Conservation (phyloP, 2,329 filamentous ascomycete genomes). For the Nigrospora oryzae region DNA sequence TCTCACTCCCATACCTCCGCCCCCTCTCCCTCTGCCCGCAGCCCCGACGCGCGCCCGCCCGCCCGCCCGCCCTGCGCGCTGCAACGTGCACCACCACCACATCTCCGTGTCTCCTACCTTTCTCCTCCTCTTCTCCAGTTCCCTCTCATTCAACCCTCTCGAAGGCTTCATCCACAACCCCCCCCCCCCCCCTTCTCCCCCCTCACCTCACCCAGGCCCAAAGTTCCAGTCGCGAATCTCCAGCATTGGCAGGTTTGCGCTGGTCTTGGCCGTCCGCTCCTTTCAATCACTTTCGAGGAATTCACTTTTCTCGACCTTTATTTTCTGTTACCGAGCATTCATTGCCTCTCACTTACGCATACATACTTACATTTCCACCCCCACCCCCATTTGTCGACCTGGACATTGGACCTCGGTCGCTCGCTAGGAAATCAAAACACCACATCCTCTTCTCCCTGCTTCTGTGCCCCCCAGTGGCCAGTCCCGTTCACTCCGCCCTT, state of each 20-base stretch:
- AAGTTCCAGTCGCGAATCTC: slow-evolving; percentile 44
- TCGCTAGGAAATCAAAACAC: neutral
- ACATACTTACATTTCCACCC: too few species aligned
- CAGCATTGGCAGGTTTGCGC: slow-evolving; percentile 31
- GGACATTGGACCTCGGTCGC: slow-evolving; percentile 1
- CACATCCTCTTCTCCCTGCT: neutral
- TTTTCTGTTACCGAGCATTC: slow-evolving; percentile 14
- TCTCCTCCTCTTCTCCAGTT: neutral
- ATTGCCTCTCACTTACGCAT: slow-evolving; percentile 8
- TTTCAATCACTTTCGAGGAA: slow-evolving; percentile 23
- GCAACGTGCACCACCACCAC: too few species aligned
- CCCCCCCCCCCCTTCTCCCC: neutral
- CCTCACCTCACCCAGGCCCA: slow-evolving; percentile 33
- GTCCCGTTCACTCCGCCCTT: too few species aligned
- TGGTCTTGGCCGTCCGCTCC: slow-evolving; percentile 56
- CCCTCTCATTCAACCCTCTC: neutral
- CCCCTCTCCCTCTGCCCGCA: too few species aligned
- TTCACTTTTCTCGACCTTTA: slow-evolving; percentile 14
- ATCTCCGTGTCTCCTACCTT: too few species aligned
- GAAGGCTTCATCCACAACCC: too few species aligned
- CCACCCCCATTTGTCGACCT: too few species aligned
- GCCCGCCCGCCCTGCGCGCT: too few species aligned
- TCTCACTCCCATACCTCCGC: too few species aligned
- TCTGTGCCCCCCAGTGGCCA: too few species aligned
- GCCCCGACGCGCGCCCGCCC: too few species aligned